These are phyloP conservation scores for Hypsizygus ulmarius DNA, from an alignment of 1,284 basidiomycete species.

Conservation along the genomic window DNA sequence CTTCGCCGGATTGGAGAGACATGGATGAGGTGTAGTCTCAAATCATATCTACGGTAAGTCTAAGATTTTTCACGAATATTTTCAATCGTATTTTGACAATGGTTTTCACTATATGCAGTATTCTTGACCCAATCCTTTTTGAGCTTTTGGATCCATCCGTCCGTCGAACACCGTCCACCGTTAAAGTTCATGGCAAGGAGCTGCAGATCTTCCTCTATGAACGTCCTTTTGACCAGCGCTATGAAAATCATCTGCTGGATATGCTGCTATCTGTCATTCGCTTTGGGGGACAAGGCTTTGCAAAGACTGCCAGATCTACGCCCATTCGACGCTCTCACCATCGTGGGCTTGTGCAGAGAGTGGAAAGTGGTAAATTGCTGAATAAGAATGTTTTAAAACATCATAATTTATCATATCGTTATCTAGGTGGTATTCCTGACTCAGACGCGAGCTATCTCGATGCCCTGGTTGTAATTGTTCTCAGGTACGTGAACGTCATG, in stretches of 20 bases:
- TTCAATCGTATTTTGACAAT: too few species aligned
- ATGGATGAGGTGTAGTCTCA: slow-evolving; percentile 94
- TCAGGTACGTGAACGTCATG: slow-evolving; percentile 49
- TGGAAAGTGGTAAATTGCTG: slow-evolving; percentile 49
- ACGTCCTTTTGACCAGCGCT: slow-evolving; percentile 74
- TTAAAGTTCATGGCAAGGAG: slow-evolving; percentile 62
- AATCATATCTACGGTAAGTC: slow-evolving; percentile 80
- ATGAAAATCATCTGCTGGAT: slow-evolving; percentile 70
- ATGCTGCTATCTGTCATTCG: slow-evolving; percentile 76
- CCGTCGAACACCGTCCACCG: slow-evolving; percentile 45
- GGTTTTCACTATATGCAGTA: slow-evolving; percentile 38
- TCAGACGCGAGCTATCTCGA: slow-evolving; percentile 73
- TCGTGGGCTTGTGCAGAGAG: slow-evolving; percentile 53
- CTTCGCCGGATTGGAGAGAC: slow-evolving; percentile 82
- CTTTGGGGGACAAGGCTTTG: slow-evolving; percentile 88
- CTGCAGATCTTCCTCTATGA: slow-evolving; percentile 69
- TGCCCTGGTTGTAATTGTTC: slow-evolving; percentile 63
- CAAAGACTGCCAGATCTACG: slow-evolving; percentile 63
- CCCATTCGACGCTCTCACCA: slow-evolving; percentile 62
- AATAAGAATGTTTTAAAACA: background rate
- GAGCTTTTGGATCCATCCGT: slow-evolving; percentile 75
- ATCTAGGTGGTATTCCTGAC: slow-evolving; percentile 47
- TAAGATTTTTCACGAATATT: background rate
- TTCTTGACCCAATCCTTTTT: slow-evolving; percentile 84
- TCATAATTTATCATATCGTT: background rate